Evolutionary conservation across 768 basidiomycete genomes (phyloP).

Genomic region (Calocera viscosa): DNA sequence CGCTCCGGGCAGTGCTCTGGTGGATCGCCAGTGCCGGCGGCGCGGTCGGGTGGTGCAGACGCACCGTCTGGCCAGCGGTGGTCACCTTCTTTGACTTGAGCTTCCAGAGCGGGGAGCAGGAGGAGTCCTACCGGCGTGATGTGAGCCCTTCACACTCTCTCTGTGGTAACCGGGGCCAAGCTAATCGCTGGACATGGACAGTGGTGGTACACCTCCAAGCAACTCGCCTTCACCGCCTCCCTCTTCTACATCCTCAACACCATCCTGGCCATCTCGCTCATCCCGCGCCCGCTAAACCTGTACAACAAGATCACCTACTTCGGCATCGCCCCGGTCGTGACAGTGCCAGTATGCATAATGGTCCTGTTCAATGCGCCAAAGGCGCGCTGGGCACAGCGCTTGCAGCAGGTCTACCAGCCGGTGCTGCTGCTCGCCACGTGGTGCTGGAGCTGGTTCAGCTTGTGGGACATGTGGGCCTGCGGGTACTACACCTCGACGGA

Average conservation of each 20-base stretch:
- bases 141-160: neutral
- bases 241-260: constrained; percentile 7
- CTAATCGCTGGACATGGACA: too few relatives aligned
- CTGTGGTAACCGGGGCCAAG: too few relatives aligned
- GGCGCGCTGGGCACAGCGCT: neutral
- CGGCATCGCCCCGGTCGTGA: neutral
- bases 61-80: neutral
- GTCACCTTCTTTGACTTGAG: neutral
- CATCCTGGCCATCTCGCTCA: constrained; percentile 6
- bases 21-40: neutral
- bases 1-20: neutral
- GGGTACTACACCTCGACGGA: neutral
- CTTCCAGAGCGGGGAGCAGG: neutral
- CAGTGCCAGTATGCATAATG: neutral
- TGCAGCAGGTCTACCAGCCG: neutral
- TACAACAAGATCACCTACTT: constrained; percentile 9
- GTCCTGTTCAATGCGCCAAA: constrained; percentile 4
- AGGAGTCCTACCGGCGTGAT: neutral
- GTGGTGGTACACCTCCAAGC: constrained; percentile 7
- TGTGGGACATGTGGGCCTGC: constrained; percentile 4
- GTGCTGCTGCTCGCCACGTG: neutral
- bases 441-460: constrained; percentile 2
- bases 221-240: constrained; percentile 6
- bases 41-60: neutral
- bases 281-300: constrained; percentile 2